Evolutionary conservation across 306 rosid species (phyloP).

Genomic region (Vigna nakashimae): DNA sequence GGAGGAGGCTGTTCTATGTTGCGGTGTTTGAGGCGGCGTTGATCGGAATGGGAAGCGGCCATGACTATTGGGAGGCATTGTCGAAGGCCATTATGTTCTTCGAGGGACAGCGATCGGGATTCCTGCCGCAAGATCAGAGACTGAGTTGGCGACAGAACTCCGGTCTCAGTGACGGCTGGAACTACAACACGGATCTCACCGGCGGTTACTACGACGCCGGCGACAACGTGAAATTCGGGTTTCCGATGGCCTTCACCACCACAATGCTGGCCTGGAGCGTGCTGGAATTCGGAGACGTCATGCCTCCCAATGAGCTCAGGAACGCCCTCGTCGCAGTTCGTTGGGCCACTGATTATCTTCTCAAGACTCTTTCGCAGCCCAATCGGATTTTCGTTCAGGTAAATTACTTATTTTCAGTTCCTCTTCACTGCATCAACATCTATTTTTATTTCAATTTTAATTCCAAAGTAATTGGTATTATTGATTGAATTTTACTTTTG

Average conservation of each 20-base stretch:
- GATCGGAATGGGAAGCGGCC: conserved; percentile 31
- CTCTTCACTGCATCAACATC: background rate
- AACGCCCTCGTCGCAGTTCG: conserved; percentile 71
- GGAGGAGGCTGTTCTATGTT: background rate
- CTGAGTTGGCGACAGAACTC: conserved; percentile 68
- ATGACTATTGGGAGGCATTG: conserved; percentile 80
- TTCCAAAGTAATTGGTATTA: background rate
- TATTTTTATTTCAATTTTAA: background rate
- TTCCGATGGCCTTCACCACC: conserved; percentile 56
- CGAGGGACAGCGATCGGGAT: conserved; percentile 89
- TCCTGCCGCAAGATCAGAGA: conserved; percentile 70
- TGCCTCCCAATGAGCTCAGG: conserved; percentile 59
- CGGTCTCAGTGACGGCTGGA: conserved; percentile 78
- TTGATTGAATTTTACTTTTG: background rate
- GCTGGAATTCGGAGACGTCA: conserved; percentile 43
- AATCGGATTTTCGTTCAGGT: conserved; percentile 91
- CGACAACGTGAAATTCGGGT: conserved; percentile 52
- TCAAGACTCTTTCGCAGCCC: conserved; percentile 84
- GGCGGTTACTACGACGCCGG: conserved; percentile 61
- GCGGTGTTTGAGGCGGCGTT: background rate
- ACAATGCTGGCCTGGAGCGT: conserved; percentile 57
- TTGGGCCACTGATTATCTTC: conserved; percentile 84
- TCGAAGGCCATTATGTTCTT: conserved; percentile 74
- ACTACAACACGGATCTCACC: conserved; percentile 51
- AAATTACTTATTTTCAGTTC: background rate